Evolutionary conservation across 176 grass and related monocot genomes (phyloP).

Genomic region (Bonia amplexicaulis): DNA sequence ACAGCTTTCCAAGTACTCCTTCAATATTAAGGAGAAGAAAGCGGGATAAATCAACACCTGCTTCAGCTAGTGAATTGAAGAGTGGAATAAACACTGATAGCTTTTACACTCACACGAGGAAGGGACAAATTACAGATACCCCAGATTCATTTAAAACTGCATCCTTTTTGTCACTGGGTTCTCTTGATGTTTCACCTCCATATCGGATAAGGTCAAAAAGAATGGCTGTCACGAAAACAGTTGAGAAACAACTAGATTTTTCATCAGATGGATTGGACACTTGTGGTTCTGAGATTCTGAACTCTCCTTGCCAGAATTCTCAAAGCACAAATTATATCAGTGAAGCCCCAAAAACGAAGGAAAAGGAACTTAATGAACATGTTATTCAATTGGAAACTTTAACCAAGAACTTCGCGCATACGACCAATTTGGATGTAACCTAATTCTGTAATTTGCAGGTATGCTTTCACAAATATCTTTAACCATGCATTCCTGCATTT

Average conservation of each 20-base stretch:
- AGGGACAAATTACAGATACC: conserved; percentile 7
- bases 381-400: conserved; percentile 24
- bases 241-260: conserved; percentile 94
- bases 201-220: conserved; percentile 81
- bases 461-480: background rate
- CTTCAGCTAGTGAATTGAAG: conserved; percentile 40
- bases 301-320: conserved; percentile 39
- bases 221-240: conserved; percentile 51
- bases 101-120: conserved; percentile 45
- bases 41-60: conserved; percentile 47
- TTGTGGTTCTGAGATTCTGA: conserved; percentile 41
- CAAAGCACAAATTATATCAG: conserved; percentile 23
- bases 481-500: background rate
- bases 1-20: conserved; percentile 67
- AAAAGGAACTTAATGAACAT: conserved; percentile 28
- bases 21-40: conserved; percentile 90
- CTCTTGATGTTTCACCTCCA: conserved; percentile 67
- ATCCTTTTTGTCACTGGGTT: conserved; percentile 36
- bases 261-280: conserved; percentile 39
- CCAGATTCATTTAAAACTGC: conserved; percentile 38
- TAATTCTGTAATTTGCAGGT: conserved; percentile 39
- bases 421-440: conserved; percentile 32
- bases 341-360: conserved; percentile 18
- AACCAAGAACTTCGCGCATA: conserved; percentile 25
- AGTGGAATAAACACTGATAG: conserved; percentile 36